phyloP scores from a whole-genome alignment of 176 grass and related monocot species.

The Triticum urartu region DNA sequence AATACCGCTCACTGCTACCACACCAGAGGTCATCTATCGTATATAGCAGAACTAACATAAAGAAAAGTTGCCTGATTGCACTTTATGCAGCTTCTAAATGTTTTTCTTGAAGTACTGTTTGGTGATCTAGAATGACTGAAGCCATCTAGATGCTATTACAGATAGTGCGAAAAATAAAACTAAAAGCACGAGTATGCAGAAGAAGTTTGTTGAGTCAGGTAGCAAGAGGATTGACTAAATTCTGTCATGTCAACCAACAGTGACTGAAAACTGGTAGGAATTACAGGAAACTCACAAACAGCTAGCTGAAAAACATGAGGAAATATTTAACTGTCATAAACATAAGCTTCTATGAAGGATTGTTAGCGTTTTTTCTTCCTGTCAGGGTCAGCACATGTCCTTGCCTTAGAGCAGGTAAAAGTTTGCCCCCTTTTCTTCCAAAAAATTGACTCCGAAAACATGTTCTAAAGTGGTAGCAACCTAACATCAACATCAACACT shows the following conservation, averaged over 20 bases:
- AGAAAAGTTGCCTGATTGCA: neutral
- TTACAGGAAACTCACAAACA: conserved; percentile 26
- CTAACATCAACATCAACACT: neutral
- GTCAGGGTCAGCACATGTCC: conserved; percentile 26
- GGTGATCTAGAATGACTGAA: conserved; percentile 1
- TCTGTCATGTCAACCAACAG: conserved; percentile 42
- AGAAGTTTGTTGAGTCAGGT: conserved; percentile 30
- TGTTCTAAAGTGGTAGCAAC: neutral
- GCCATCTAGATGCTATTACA: conserved; percentile 12
- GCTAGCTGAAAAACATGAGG: neutral
- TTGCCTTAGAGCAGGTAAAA: conserved; percentile 45
- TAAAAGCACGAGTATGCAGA: neutral
- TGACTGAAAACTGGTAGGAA: conserved; percentile 41
- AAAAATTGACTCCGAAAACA: conserved; percentile 29
- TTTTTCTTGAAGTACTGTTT: neutral
- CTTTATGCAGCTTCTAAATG: neutral
- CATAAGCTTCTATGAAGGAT: conserved; percentile 30
- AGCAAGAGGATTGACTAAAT: conserved; percentile 43
- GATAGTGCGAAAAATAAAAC: neutral
- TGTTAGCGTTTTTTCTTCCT: conserved; percentile 11
- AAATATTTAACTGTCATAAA: conserved; percentile 11
- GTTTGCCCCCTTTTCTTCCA: conserved; percentile 35
- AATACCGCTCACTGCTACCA: neutral
- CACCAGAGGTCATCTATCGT: neutral
- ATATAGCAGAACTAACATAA: neutral